Evolutionary conservation across 1,139 yeast species (phyloP).

Genomic region (Pichia kudriavzevii): DNA sequence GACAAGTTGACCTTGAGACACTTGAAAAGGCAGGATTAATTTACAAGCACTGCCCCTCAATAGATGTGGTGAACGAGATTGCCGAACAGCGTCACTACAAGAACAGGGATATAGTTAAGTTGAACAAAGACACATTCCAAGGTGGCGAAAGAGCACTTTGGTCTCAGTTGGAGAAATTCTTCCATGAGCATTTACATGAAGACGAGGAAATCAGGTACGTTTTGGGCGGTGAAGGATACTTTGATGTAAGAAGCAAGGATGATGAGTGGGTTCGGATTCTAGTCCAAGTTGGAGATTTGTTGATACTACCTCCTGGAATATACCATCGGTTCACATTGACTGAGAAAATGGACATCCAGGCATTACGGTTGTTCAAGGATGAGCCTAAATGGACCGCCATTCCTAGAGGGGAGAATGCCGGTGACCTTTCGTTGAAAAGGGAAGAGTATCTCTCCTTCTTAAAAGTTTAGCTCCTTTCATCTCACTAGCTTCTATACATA

Average conservation of each 20-base stretch:
- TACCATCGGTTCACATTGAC: constrained; percentile 86
- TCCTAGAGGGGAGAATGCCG: constrained; percentile 40
- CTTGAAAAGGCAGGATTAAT: constrained; percentile 62
- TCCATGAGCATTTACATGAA: constrained; percentile 87
- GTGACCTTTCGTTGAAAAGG: too few species aligned
- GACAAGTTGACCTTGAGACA: constrained; percentile 37
- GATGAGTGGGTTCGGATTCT: constrained; percentile 72
- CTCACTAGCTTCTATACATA: too few species aligned
- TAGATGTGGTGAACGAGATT: constrained; percentile 53
- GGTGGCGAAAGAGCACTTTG: constrained; percentile 54
- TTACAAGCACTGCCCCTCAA: constrained; percentile 46
- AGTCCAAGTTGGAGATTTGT: constrained; percentile 57
- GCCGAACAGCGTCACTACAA: constrained; percentile 68
- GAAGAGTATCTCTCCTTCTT: too few species aligned
- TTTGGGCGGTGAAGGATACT: constrained; percentile 84
- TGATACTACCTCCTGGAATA: constrained; percentile 82
- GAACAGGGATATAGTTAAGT: constrained; percentile 66
- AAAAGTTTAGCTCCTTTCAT: too few species aligned
- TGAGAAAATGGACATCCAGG: constrained; percentile 52
- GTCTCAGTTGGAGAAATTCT: constrained; percentile 62
- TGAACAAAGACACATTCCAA: constrained; percentile 57
- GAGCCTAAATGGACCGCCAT: constrained; percentile 97
- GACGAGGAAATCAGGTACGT: constrained; percentile 95
- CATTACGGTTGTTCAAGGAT: constrained; percentile 80
- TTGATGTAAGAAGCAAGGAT: constrained; percentile 65